Conservation (phyloP, 2,329 filamentous ascomycete genomes). For the Pseudocercospora macadamiae region DNA sequence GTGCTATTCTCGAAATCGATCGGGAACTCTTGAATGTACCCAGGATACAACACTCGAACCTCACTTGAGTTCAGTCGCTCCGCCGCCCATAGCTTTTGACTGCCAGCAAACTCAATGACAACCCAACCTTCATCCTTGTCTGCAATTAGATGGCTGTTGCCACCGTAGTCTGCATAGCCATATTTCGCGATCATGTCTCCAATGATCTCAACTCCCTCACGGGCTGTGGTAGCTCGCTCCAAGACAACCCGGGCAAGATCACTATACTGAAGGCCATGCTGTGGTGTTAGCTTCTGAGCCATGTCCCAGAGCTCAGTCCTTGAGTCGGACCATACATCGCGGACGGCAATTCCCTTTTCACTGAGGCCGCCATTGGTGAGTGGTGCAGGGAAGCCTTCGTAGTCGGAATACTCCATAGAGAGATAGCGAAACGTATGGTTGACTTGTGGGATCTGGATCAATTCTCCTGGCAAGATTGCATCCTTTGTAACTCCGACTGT, state of each 20-base stretch:
- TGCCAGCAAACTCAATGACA: conserved; percentile 41
- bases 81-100: conserved; percentile 40
- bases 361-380: conserved; percentile 51
- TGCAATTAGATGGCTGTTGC: conserved; percentile 49
- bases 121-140: conserved; percentile 44
- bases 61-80: conserved; percentile 38
- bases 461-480: conserved; percentile 42
- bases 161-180: conserved; percentile 48
- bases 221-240: conserved; percentile 45
- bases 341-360: conserved; percentile 46
- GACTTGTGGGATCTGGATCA: conserved; percentile 41
- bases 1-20: conserved; percentile 35
- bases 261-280: conserved; percentile 47
- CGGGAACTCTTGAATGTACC: conserved; percentile 43
- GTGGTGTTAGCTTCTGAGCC: conserved; percentile 42
- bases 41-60: conserved; percentile 41
- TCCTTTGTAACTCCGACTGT: conserved; percentile 48
- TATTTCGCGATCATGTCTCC: conserved; percentile 45
- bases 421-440: conserved; percentile 40
- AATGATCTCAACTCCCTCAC: conserved; percentile 49
- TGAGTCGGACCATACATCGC: conserved; percentile 48
- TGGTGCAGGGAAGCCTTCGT: conserved; percentile 48
- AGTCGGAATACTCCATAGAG: conserved; percentile 45
- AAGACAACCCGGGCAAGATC: conserved; percentile 47
- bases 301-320: conserved; percentile 45